A percentile compares a stretch with the other conserved stretches of the same genome.
Conservation (phyloP, 331 rosid species). For the Ulmus americana region DNA sequence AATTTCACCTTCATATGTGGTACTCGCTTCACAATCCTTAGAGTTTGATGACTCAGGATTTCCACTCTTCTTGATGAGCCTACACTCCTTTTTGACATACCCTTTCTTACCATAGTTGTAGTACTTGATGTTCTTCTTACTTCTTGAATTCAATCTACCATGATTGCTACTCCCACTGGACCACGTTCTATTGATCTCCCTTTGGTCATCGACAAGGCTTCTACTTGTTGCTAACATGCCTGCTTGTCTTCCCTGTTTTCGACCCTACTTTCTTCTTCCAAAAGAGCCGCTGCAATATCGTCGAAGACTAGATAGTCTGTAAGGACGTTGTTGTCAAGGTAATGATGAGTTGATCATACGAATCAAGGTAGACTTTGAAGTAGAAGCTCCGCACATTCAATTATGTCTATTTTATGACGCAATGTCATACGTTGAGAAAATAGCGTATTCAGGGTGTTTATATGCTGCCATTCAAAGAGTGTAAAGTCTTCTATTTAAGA, state of each 20-base stretch:
- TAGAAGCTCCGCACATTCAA: neutral
- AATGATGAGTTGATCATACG: neutral
- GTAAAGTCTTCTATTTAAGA: too few relatives aligned
- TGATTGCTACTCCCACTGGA: neutral
- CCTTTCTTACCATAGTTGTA: neutral
- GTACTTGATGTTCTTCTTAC: neutral
- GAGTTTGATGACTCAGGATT: too few relatives aligned
- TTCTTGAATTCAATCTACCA: neutral
- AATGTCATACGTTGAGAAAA: constrained; percentile 8
- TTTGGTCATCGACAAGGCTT: too few relatives aligned
- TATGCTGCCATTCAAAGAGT: too few relatives aligned
- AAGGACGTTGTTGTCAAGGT: neutral
- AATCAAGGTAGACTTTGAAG: neutral
- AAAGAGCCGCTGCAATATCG: neutral
- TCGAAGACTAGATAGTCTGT: neutral
- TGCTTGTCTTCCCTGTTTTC: neutral
- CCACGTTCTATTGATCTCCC: too few relatives aligned
- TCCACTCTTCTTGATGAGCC: neutral
- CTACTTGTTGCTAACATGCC: neutral
- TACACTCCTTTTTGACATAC: neutral
- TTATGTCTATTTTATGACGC: neutral
- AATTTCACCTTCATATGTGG: neutral
- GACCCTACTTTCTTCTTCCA: neutral
- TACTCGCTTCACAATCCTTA: neutral
- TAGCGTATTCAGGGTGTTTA: constrained; percentile 5